Percentiles rank a stretch among this genome's conserved stretches.
These are phyloP conservation scores for Didymella lethalis DNA, from an alignment of 2,329 filamentous ascomycete genomes.

Conservation along the genomic window DNA sequence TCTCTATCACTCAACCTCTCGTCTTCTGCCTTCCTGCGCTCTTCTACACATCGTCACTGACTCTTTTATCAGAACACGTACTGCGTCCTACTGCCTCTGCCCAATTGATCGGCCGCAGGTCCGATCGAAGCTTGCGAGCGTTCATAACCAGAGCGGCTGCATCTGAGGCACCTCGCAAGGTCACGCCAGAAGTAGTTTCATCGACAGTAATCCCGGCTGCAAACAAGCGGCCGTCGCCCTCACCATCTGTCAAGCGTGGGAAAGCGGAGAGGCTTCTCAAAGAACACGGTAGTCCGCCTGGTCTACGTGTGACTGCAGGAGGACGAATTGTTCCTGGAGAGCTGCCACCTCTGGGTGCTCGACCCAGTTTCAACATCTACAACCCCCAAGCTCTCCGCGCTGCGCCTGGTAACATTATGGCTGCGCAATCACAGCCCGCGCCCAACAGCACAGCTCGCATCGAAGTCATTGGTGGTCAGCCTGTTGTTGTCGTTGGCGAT, in stretches of 20 bases:
- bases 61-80: constrained; percentile 48
- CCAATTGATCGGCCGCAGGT: constrained; percentile 35
- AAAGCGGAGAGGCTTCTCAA: constrained; percentile 60
- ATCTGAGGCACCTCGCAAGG: constrained; percentile 23
- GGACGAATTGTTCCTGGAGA: constrained; percentile 62
- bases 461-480: constrained; percentile 43
- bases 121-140: constrained; percentile 38
- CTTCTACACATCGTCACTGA: constrained; percentile 17
- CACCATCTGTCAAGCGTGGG: constrained; percentile 59
- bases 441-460: constrained; percentile 35
- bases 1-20: background rate
- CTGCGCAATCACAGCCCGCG: constrained; percentile 33
- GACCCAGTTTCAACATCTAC: constrained; percentile 44
- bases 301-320: constrained; percentile 60
- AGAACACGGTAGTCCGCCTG: constrained; percentile 60
- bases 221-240: constrained; percentile 55
- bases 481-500: constrained; percentile 43
- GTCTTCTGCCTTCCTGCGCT: background rate
- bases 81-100: constrained; percentile 52
- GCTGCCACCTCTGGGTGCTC: constrained; percentile 44
- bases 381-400: constrained; percentile 36
- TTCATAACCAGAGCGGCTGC: constrained; percentile 29
- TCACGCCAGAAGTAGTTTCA: constrained; percentile 23
- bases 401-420: constrained; percentile 35
- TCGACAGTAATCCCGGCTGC: constrained; percentile 26